phyloP scores from a whole-genome alignment of 176 grass and related monocot species.

The Eragrostis curvula region DNA sequence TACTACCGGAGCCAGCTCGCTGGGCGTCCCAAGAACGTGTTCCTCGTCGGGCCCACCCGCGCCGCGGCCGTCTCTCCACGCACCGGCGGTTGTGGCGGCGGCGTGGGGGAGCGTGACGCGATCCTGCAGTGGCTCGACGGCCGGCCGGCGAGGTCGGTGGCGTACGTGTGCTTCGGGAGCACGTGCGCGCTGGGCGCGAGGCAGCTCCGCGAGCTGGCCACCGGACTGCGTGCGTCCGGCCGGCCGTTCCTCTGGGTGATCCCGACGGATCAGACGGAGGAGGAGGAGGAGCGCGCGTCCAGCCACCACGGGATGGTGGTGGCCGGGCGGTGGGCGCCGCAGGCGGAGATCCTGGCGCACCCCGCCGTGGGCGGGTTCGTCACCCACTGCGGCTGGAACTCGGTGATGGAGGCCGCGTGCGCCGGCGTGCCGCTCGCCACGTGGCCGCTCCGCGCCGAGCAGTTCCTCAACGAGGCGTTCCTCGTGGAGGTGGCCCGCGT shows the following conservation, averaged over 20 bases:
- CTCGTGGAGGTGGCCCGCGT: constrained; percentile 50
- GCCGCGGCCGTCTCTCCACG: neutral
- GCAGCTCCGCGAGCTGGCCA: constrained; percentile 50
- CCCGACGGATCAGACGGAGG: neutral
- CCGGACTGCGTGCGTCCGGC: constrained; percentile 15
- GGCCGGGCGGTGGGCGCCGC: constrained; percentile 54
- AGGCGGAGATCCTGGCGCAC: constrained; percentile 49
- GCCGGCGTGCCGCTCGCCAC: constrained; percentile 44
- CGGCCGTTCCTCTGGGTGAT: constrained; percentile 54
- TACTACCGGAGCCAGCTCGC: constrained; percentile 31
- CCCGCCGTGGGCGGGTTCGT: constrained; percentile 55
- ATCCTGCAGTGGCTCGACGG: constrained; percentile 56
- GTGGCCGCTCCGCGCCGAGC: constrained; percentile 61
- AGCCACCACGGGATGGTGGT: constrained; percentile 52
- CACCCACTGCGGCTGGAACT: constrained; percentile 64
- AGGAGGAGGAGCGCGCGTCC: constrained; percentile 14
- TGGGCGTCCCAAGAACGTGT: constrained; percentile 33
- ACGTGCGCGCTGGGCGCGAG: constrained; percentile 3
- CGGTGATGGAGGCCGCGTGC: constrained; percentile 38
- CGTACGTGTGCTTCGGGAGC: constrained; percentile 77
- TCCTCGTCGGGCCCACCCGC: constrained; percentile 50
- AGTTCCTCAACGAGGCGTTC: constrained; percentile 65
- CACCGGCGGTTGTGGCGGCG: too few relatives aligned
- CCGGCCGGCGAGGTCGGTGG: constrained; percentile 23
- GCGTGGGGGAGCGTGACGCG: neutral